Conservation (phyloP, 306 rosid genomes). For the Glycine tomentella region DNA sequence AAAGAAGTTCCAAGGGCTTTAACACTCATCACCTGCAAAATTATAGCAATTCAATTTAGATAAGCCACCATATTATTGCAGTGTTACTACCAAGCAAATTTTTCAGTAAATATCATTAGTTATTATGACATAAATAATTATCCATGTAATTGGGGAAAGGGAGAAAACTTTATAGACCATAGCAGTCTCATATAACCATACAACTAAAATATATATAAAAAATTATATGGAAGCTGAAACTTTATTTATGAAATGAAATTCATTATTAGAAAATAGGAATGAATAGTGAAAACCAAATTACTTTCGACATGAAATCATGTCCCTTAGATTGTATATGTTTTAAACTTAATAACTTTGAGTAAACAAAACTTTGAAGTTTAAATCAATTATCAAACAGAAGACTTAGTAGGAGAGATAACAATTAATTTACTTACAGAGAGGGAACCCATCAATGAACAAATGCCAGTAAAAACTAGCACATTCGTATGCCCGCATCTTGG, state of each 20-base stretch:
- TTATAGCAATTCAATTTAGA: slow-evolving; percentile 1
- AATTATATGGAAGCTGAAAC: slow-evolving; percentile 28
- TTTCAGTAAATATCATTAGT: slow-evolving; percentile 12
- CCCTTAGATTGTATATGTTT: background rate
- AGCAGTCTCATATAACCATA: background rate
- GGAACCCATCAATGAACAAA: slow-evolving; percentile 94
- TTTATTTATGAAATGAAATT: slow-evolving; percentile 3
- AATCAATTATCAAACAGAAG: slow-evolving; percentile 27
- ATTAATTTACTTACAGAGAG: slow-evolving; percentile 67
- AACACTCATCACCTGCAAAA: slow-evolving; percentile 92
- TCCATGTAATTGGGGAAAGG: background rate
- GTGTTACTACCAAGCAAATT: slow-evolving; percentile 23
- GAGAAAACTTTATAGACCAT: background rate
- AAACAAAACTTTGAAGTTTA: slow-evolving; percentile 25
- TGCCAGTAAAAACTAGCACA: slow-evolving; percentile 79
- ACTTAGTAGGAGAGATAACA: slow-evolving; percentile 13
- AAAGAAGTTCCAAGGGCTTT: slow-evolving; percentile 92
- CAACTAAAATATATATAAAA: slow-evolving; percentile 22
- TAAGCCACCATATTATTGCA: slow-evolving; percentile 20
- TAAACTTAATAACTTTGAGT: slow-evolving; percentile 17
- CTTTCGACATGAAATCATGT: slow-evolving; percentile 29
- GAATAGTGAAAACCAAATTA: slow-evolving; percentile 8
- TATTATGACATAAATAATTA: slow-evolving; percentile 7
- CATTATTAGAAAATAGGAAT: background rate
- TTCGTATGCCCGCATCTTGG: slow-evolving; percentile 83